phyloP scores from a whole-genome alignment of 352 stramenopile species.

The Globisporangium mamillatum region DNA sequence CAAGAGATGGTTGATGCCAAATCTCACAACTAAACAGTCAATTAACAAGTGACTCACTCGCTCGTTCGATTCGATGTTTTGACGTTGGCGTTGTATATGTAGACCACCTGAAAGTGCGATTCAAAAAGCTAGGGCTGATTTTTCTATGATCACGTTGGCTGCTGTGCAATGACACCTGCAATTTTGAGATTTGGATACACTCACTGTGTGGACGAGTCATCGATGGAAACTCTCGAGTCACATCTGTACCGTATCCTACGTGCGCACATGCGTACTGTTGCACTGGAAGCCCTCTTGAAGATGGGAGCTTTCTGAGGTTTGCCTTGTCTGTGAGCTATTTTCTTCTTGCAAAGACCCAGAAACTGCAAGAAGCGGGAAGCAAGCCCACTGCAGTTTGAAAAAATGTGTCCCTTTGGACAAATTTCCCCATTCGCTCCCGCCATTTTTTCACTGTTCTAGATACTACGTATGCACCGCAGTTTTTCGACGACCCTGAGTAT shows the following conservation, averaged over 20 bases:
- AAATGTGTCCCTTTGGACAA: neutral
- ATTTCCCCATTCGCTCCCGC: neutral
- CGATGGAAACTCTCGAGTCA: neutral
- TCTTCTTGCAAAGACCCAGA: too few relatives aligned
- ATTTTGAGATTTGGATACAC: too few relatives aligned
- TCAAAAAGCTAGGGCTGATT: neutral
- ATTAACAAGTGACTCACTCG: neutral
- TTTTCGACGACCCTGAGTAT: too few relatives aligned
- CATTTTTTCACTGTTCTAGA: neutral
- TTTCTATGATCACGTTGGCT: too few relatives aligned
- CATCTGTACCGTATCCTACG: neutral
- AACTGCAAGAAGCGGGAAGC: neutral
- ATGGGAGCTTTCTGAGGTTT: constrained; percentile 1
- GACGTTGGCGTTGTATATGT: neutral
- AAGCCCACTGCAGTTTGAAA: neutral
- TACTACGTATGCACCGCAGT: neutral
- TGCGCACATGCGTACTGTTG: neutral
- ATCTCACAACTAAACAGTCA: neutral
- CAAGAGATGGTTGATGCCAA: neutral
- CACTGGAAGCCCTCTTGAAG: neutral
- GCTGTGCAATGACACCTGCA: too few relatives aligned
- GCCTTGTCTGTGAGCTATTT: neutral
- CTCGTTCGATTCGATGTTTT: neutral
- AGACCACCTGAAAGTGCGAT: neutral
- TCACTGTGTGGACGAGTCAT: too few relatives aligned